A percentile compares a stretch with the other conserved stretches of the same genome.
These are phyloP conservation scores for Mycena indigotica DNA, from an alignment of 768 basidiomycete species.

Conservation along the genomic window DNA sequence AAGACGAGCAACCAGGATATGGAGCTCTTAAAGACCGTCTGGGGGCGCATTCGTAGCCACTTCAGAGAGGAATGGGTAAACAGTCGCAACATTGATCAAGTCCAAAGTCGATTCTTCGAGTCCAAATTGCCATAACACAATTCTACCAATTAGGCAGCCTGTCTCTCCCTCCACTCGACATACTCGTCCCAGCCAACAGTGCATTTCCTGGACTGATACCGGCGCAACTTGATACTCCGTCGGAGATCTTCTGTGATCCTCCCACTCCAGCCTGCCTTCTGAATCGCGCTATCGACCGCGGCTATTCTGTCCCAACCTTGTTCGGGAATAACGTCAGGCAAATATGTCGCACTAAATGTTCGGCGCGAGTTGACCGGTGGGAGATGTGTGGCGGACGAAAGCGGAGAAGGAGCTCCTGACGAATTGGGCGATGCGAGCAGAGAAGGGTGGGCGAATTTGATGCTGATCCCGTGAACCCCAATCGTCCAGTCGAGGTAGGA, in stretches of 20 bases:
- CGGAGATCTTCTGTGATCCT: constrained; percentile 80
- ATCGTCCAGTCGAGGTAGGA: constrained; percentile 93
- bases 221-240: constrained; percentile 69
- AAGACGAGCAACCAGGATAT: constrained; percentile 58
- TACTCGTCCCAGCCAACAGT: constrained; percentile 77
- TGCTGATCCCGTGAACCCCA: constrained; percentile 89
- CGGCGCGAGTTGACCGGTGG: constrained; percentile 52
- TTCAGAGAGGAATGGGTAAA: constrained; percentile 47
- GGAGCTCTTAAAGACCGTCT: constrained; percentile 54
- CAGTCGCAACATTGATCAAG: neutral
- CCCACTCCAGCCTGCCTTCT: constrained; percentile 90
- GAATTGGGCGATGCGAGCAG: constrained; percentile 44
- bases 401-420: constrained; percentile 69
- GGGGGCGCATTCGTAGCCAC: constrained; percentile 55
- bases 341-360: constrained; percentile 82
- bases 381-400: constrained; percentile 65
- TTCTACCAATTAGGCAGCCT: constrained; percentile 20
- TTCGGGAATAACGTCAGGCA: constrained; percentile 89
- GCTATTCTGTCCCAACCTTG: constrained; percentile 95
- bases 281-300: constrained; percentile 87
- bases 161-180: constrained; percentile 65
- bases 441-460: constrained; percentile 83
- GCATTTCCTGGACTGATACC: constrained; percentile 80
- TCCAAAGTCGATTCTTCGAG: constrained; percentile 8
- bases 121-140: neutral